A percentile compares a stretch with the other conserved stretches of the same genome.
phyloP scores from a whole-genome alignment of 805 yeast genomes.

The Diddensiella santjacobensis region DNA sequence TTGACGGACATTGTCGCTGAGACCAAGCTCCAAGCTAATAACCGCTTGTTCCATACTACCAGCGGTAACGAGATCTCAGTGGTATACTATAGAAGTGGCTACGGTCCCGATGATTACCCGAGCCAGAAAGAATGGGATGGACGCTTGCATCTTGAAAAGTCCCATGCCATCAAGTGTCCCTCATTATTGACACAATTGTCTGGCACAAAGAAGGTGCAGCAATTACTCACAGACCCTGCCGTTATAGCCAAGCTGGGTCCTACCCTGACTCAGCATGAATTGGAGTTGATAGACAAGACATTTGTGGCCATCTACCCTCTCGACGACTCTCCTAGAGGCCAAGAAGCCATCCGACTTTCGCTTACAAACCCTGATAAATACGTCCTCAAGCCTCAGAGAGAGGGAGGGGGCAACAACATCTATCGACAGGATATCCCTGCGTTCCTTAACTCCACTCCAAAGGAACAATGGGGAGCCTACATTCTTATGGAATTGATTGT shows the following conservation, averaged over 20 bases:
- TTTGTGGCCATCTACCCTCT: constrained; percentile 87
- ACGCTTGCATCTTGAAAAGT: constrained; percentile 65
- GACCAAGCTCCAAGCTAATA: neutral
- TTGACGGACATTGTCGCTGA: constrained; percentile 37
- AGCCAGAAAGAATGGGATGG: constrained; percentile 70
- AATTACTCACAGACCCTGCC: constrained; percentile 60
- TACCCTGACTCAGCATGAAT: constrained; percentile 28
- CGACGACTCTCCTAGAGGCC: constrained; percentile 61
- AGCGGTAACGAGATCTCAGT: constrained; percentile 75
- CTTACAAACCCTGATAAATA: constrained; percentile 61
- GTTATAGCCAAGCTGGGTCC: constrained; percentile 47
- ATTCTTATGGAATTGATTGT: constrained; percentile 90
- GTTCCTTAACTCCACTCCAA: constrained; percentile 56
- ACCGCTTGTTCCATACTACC: constrained; percentile 46
- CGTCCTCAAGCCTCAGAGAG: constrained; percentile 96
- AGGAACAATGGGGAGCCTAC: constrained; percentile 82
- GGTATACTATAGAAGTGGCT: constrained; percentile 87
- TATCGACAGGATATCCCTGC: constrained; percentile 81
- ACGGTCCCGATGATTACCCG: constrained; percentile 77
- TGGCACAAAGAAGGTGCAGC: constrained; percentile 94
- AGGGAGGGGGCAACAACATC: constrained; percentile 97
- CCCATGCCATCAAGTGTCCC: constrained; percentile 88
- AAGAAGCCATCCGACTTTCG: constrained; percentile 61
- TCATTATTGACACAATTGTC: constrained; percentile 82
- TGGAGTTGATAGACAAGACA: constrained; percentile 44